phyloP scores from a whole-genome alignment of 805 yeast genomes.

The Wickerhamiella qilinensis region DNA sequence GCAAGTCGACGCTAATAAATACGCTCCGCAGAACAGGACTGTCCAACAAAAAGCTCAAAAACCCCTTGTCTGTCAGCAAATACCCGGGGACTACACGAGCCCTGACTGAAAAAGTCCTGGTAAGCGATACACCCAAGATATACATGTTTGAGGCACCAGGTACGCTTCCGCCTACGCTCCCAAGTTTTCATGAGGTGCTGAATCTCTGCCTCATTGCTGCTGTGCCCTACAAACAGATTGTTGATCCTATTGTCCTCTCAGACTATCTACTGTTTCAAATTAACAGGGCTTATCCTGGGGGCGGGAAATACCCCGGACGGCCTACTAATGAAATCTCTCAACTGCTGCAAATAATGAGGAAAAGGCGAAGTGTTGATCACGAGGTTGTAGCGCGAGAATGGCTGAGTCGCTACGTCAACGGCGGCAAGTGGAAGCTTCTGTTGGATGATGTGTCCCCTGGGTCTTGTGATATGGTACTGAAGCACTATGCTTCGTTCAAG shows the following conservation, averaged over 20 bases:
- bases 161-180: conserved; percentile 63
- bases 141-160: conserved; percentile 86
- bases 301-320: conserved; percentile 13
- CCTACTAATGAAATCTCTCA: conserved; percentile 11
- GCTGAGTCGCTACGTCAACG: conserved; percentile 3
- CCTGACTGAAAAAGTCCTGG: conserved; percentile 58
- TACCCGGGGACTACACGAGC: conserved; percentile 80
- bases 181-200: conserved; percentile 53
- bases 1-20: conserved; percentile 79
- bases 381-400: conserved; percentile 2
- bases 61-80: conserved; percentile 49
- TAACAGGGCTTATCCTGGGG: conserved; percentile 26
- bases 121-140: conserved; percentile 43
- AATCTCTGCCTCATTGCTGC: conserved; percentile 61
- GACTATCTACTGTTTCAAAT: conserved; percentile 65
- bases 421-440: conserved; percentile 1
- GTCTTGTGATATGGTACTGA: neutral
- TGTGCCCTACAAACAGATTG: conserved; percentile 38
- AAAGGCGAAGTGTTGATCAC: neutral
- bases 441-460: conserved; percentile 3
- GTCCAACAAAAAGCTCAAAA: conserved; percentile 15
- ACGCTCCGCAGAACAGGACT: conserved; percentile 37
- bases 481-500: neutral
- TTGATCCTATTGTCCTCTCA: conserved; percentile 75
- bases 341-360: conserved; percentile 9